phyloP scores from a whole-genome alignment of 805 yeast species.

The Jamesozyma hellenica region DNA sequence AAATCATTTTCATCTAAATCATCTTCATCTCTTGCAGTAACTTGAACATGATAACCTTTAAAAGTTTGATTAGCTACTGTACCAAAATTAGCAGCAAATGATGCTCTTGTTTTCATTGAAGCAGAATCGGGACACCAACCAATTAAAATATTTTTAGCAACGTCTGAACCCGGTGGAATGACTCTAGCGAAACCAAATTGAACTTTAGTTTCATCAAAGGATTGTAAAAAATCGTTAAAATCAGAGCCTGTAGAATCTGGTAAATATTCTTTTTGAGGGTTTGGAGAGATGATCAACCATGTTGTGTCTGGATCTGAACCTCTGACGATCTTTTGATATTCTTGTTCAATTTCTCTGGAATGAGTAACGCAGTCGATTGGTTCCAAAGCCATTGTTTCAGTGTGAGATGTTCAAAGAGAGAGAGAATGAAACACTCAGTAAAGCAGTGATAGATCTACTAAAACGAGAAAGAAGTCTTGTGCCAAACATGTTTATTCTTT shows the following conservation, averaged over 20 bases:
- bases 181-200: slow-evolving; percentile 87
- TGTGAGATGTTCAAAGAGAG: no score
- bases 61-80: slow-evolving; percentile 55
- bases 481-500: no score
- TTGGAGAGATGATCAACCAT: slow-evolving; percentile 78
- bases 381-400: slow-evolving; percentile 30
- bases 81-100: slow-evolving; percentile 69
- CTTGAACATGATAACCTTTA: slow-evolving; percentile 86
- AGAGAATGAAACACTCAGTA: no score
- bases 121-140: slow-evolving; percentile 99
- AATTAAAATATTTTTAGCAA: slow-evolving; percentile 68
- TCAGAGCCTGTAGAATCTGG: slow-evolving; percentile 45
- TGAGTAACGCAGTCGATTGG: slow-evolving; percentile 52
- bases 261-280: slow-evolving; percentile 37
- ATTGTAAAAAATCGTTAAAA: slow-evolving; percentile 65
- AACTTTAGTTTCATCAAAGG: slow-evolving; percentile 77
- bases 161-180: slow-evolving; percentile 84
- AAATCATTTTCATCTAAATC: slow-evolving; percentile 77
- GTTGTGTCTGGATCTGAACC: slow-evolving; percentile 53
- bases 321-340: slow-evolving; percentile 69
- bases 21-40: slow-evolving; percentile 90
- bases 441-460: no score
- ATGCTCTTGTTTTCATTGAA: slow-evolving; percentile 63
- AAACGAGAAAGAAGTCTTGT: no score
- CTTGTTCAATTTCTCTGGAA: slow-evolving; percentile 62